These are phyloP conservation scores for Arabis hirsuta DNA, from an alignment of 345 rosid genomes.

Conservation along the genomic window DNA sequence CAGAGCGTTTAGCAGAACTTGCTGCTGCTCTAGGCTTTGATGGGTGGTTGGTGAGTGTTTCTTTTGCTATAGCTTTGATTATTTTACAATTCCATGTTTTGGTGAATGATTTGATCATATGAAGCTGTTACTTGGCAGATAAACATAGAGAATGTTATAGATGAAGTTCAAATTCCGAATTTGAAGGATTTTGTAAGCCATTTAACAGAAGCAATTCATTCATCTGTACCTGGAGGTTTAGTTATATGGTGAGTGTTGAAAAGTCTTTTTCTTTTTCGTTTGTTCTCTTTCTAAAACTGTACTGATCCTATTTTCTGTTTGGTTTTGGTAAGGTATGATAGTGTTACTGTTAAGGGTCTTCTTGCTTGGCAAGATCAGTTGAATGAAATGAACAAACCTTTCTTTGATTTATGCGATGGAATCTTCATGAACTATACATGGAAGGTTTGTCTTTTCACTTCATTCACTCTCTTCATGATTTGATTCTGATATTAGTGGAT, in stretches of 20 bases:
- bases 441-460: constrained; percentile 52
- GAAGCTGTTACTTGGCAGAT: constrained; percentile 55
- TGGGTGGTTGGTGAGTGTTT: constrained; percentile 76
- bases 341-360: constrained; percentile 61
- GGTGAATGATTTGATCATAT: background rate
- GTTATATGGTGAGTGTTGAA: constrained; percentile 67
- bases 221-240: constrained; percentile 66
- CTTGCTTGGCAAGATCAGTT: constrained; percentile 71
- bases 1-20: constrained; percentile 74
- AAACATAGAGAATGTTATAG: constrained; percentile 64
- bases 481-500: constrained; percentile 8
- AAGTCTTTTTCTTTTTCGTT: background rate
- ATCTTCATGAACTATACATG: constrained; percentile 73
- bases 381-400: constrained; percentile 65
- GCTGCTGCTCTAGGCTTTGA: constrained; percentile 74
- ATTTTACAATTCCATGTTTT: background rate
- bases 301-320: background rate
- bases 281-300: background rate
- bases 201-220: constrained; percentile 69
- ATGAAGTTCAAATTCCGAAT: constrained; percentile 54
- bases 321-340: constrained; percentile 67
- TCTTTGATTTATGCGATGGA: constrained; percentile 87
- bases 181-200: constrained; percentile 68
- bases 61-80: constrained; percentile 9
- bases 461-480: background rate